These are phyloP conservation scores for Andrographis paniculata DNA, from an alignment of 305 asterid genomes.

Conservation along the genomic window DNA sequence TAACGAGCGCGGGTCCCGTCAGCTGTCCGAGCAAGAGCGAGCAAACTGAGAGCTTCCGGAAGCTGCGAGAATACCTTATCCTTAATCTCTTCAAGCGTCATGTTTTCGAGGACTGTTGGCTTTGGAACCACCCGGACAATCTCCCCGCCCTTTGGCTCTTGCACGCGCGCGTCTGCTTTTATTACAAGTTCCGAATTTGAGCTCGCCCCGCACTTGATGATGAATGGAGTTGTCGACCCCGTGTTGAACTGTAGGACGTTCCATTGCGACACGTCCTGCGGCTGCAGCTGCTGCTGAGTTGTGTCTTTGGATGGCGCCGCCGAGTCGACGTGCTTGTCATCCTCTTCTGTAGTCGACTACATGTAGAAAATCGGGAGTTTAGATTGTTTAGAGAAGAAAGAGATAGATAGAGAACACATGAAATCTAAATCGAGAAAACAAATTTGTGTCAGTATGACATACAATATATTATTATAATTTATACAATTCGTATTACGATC, in stretches of 20 bases:
- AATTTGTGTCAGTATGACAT: too few relatives aligned
- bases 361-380: constrained; percentile 14
- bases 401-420: too few relatives aligned
- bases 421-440: too few relatives aligned
- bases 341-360: constrained; percentile 81
- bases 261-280: constrained; percentile 90
- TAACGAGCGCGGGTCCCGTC: constrained; percentile 95
- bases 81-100: constrained; percentile 77
- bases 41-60: constrained; percentile 81
- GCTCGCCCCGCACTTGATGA: constrained; percentile 95
- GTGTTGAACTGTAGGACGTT: constrained; percentile 94
- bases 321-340: constrained; percentile 41
- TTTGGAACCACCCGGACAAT: constrained; percentile 83
- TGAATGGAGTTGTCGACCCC: constrained; percentile 83
- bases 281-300: constrained; percentile 44
- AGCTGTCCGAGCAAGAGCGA: constrained; percentile 86
- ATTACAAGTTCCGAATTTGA: constrained; percentile 81
- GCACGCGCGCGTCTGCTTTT: constrained; percentile 83
- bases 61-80: constrained; percentile 63
- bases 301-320: constrained; percentile 33
- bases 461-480: too few relatives aligned
- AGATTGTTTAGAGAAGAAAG: too few relatives aligned
- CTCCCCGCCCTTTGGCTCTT: constrained; percentile 97
- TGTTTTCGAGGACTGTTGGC: constrained; percentile 64
- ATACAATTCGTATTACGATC: too few relatives aligned